These are phyloP conservation scores for Trypanosomatidae sp. DNA, from an alignment of 208 protist species.

Conservation along the genomic window DNA sequence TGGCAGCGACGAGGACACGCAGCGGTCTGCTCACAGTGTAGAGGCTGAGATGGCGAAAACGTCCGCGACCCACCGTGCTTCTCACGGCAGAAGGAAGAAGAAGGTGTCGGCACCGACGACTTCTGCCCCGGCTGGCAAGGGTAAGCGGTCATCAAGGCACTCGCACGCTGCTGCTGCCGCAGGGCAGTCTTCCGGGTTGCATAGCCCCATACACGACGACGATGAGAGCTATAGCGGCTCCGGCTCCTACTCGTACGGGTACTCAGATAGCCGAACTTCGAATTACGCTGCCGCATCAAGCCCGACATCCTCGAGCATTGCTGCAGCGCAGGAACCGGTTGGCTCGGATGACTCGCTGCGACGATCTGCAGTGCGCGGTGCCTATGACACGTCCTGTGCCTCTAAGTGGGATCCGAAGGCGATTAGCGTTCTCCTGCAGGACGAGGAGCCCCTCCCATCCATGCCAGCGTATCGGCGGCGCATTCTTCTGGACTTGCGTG, in stretches of 20 bases:
- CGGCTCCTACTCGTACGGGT: slow-evolving; percentile 23
- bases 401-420: slow-evolving; percentile 3
- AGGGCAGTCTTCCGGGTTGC: neutral
- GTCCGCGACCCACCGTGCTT: neutral
- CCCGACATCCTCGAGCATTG: neutral
- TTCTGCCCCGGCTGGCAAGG: neutral
- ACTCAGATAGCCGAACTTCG: slow-evolving; percentile 8
- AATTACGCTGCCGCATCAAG: neutral
- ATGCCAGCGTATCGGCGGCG: slow-evolving; percentile 68
- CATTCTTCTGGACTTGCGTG: slow-evolving; percentile 64
- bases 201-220: neutral
- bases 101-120: neutral
- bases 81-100: neutral
- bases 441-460: slow-evolving; percentile 23
- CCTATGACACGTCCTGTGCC: neutral
- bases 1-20: neutral
- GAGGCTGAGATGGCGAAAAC: neutral
- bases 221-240: slow-evolving; percentile 17
- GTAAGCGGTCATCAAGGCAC: neutral
- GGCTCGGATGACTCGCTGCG: neutral
- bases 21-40: neutral
- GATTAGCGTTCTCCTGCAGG: slow-evolving; percentile 5
- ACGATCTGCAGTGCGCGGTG: neutral
- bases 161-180: neutral
- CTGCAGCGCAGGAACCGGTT: neutral